Evolutionary conservation across 2,329 filamentous ascomycete species (phyloP), one percentile per base, ranked within the genome.

Genomic region (Aphanoascus verrucosus): DNA sequence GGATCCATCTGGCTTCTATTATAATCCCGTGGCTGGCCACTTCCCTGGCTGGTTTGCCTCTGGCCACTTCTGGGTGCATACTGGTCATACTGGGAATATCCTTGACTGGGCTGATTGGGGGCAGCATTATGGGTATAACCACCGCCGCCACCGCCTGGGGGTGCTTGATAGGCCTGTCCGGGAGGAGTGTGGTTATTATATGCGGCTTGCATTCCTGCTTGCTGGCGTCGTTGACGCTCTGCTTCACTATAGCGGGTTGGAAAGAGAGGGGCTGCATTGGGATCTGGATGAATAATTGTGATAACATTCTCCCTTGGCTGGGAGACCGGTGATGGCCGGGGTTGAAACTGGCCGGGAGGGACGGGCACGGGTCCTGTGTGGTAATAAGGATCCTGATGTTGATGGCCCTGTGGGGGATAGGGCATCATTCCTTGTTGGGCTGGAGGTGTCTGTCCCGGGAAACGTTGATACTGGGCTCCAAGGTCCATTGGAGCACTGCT

Each of bases 241-340:
- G 54, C 56, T 14, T 57, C 56, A 19, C 52, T 48, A 52, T 59
- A 46, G 17, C 56, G 53, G 2, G 44, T 47, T 15, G 58, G 58
- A 41, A 59, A 59, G 19, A 58, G 28, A 1, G 58, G 54, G 14
- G 57, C 46, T 9, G 52, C 49, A 35, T 57, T 55, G n/a, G 54
- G 54, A 31, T 56, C 56, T 44, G 42, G 46, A 31, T 57, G 55
- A 46, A 58, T 55, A 20, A 56, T 40, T 5, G 53, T 59, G 41
- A 59, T 58, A 1, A 40, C 55, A 49, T 52, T 53, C 14, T 54
- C 55, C 32, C 38, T 49, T 14, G 17, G 44, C 17, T 53, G 52
- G n/a, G 42, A 43, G 19, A 14, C 38, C 38, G 52, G 42, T 19
- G 51, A 51, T 35, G 43, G 38, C 32, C 51, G 32, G 1, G 40